Evolutionary conservation across 1,139 yeast species (phyloP).

Genomic region (Yamadazyma mexicana): DNA sequence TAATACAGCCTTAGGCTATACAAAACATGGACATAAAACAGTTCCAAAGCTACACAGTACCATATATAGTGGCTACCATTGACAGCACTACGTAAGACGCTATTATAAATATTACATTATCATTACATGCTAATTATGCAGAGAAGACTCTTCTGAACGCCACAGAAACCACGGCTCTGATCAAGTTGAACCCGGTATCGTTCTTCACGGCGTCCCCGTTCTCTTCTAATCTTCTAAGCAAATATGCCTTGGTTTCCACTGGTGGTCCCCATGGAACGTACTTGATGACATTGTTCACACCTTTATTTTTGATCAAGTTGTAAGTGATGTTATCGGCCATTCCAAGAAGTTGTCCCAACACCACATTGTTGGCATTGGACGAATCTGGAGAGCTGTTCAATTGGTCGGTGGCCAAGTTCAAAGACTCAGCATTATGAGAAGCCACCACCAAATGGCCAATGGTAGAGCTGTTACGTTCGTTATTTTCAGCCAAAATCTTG

Average conservation of each 20-base stretch:
- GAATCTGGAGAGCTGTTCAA: constrained; percentile 31
- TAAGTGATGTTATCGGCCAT: constrained; percentile 92
- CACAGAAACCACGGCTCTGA: constrained; percentile 54
- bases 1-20: no score
- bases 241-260: constrained; percentile 85
- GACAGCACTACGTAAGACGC: not conserved
- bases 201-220: constrained; percentile 93
- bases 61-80: no score
- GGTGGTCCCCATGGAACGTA: constrained; percentile 99
- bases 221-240: constrained; percentile 90
- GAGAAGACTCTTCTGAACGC: constrained; percentile 42
- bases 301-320: constrained; percentile 63
- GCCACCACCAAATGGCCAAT: constrained; percentile 91
- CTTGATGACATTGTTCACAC: constrained; percentile 78
- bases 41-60: no score
- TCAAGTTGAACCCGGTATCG: constrained; percentile 81
- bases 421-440: constrained; percentile 83
- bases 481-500: constrained; percentile 49
- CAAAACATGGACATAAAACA: no score
- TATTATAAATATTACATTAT: not conserved
- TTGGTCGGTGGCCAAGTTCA: constrained; percentile 65
- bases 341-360: constrained; percentile 88
- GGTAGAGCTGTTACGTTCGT: constrained; percentile 43
- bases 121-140: constrained; percentile 15
- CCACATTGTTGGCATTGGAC: constrained; percentile 61